Conservation (phyloP, 2,329 filamentous ascomycete genomes). For the Paecilomyces niveus region DNA sequence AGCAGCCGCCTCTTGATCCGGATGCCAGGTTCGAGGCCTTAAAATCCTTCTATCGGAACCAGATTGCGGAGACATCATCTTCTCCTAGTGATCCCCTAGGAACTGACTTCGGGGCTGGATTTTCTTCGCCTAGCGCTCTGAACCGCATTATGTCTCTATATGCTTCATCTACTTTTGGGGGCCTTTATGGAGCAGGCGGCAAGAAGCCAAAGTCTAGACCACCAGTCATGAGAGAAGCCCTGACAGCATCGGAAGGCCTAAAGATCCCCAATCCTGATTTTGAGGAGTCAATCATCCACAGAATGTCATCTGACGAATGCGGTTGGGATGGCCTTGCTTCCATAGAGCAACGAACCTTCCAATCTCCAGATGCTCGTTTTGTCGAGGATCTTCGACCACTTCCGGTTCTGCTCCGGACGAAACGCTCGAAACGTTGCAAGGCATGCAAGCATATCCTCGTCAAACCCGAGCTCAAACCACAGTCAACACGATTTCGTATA, state of each 20-base stretch:
- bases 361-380: constrained; percentile 53
- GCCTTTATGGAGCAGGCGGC: constrained; percentile 43
- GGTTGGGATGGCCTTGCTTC: constrained; percentile 61
- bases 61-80: constrained; percentile 58
- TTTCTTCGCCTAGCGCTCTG: constrained; percentile 71
- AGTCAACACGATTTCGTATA: constrained; percentile 85
- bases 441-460: constrained; percentile 91
- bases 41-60: constrained; percentile 72
- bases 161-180: constrained; percentile 52
- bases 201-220: constrained; percentile 62
- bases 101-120: constrained; percentile 37
- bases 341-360: constrained; percentile 44
- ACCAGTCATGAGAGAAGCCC: constrained; percentile 73
- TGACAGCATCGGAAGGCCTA: constrained; percentile 63
- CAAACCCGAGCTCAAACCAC: constrained; percentile 86
- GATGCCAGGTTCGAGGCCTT: constrained; percentile 69
- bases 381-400: constrained; percentile 70
- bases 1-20: constrained; percentile 42
- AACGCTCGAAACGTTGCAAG: constrained; percentile 88
- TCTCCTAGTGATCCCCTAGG: constrained; percentile 49
- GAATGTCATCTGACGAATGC: constrained; percentile 44
- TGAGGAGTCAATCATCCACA: constrained; percentile 55
- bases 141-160: constrained; percentile 90
- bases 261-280: constrained; percentile 52
- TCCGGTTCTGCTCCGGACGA: constrained; percentile 77